Base-by-base conservation (phyloP, 306 rosid species). In the Rosa lucieae region DNA sequence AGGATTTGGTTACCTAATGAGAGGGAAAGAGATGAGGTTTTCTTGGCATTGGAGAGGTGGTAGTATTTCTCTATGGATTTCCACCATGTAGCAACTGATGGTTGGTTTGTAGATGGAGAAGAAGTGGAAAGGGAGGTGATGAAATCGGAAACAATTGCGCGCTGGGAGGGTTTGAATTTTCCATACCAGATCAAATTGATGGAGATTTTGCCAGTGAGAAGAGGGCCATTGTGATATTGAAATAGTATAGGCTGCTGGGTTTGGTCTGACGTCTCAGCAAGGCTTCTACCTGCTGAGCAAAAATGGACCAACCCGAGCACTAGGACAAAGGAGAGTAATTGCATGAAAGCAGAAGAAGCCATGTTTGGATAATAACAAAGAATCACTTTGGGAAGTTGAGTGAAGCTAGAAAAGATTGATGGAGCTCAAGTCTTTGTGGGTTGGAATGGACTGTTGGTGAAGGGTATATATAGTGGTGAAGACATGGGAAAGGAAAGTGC, bases 111-210 rank as follows among this genome's bases (percentile, higher is more conserved):
- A 39, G 23, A 12, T 1, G 55, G 89, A 21, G 79, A 62, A 46
- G 76, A n/a, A 17, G 84, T 56, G 39, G 89, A 81, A 29, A 89
- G 82, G 39, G 97, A 93, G 82, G 88, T 21, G 74, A 93, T 47
- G 82, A 93, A 93, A 65, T 93, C 91, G 10, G 90, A 17, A 75
- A 91, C 51, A 39, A 89, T 87, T 18, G 92, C 89, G 18, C 84
- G 78, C 63, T 91, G 97, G 72, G 93, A 82, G 4, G 93, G 88
- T 3, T 42, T 88, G 89, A 93, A 93, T 10, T 80, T 84, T 5
- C 93, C 98, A 53, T 93, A 93, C 94, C 94, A 93, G 4, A 93
- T 87, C 13, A 93, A 86, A 78, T 93, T 89, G 73, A 89, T 18
- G 69, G 93, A 77, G 82, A 84, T 66, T 48, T 86, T 83, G 0